Base-by-base conservation (phyloP, 2,329 filamentous ascomycete species). In the Knufia fluminis region DNA sequence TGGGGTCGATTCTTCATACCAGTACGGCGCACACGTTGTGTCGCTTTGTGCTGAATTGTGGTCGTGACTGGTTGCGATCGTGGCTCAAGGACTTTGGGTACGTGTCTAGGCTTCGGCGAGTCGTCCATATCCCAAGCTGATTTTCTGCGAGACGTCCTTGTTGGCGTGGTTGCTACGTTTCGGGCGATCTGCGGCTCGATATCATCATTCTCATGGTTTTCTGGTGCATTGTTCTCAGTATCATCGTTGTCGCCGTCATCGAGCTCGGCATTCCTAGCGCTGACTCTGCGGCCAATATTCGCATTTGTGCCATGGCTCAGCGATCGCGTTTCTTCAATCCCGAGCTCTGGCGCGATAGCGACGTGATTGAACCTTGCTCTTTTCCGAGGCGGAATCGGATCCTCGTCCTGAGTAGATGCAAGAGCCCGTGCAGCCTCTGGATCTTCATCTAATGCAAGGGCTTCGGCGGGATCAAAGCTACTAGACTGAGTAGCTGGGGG, bases 321-420 rank as follows among this genome's bases (percentile, higher is more conserved):
- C 22, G 22, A 22, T 23, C 9, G 7, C 38, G 17, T 8, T 22
- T 41, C 38, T 41, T 41, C 38, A 20, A 22, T 10, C 22, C 6
- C 38, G n/a, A 22, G 22, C 17, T n/a, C 8, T 22, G 22, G 17
- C 3, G 6, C 19, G 16, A 17, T 4, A 22, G 9, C 17, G 3
- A 4, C 19, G 10, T 24, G 19, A 20, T 41, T 44, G 41, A 19
- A 26, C 10, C 41, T 7, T 28, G 16, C 12, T 44, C 31, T 36
- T n/a, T 39, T 23, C n/a, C 31, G 31, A 9, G 33, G 20, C 23
- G 16, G 3, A 7, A 38, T 17, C 3, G 44, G 17, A 22, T 46
- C 44, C 24, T 46, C 44, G n/a, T 46, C 44, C 10, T 24, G 44
- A 14, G 44, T n/a, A 9, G 44, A 26, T 14, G 44, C 31, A 3